Evolutionary conservation across 2,329 filamentous ascomycete species (phyloP).

Genomic region (Sordariomycetes sp.): DNA sequence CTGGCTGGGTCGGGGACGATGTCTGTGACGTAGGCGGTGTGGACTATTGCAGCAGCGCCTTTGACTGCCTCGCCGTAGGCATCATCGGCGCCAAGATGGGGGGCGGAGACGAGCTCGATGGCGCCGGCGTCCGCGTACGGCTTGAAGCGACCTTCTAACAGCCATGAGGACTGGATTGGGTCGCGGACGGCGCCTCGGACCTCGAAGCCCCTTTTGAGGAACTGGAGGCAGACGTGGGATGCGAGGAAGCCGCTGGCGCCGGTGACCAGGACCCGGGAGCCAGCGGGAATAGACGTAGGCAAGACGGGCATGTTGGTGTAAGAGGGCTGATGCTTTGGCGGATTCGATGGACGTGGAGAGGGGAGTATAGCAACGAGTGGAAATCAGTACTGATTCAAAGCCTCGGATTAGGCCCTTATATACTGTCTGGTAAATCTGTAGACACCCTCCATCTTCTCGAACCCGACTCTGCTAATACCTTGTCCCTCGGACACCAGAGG

Average conservation of each 20-base stretch:
- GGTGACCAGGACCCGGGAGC: constrained; percentile 29
- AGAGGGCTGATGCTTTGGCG: neutral
- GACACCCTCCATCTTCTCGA: neutral
- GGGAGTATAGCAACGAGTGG: neutral
- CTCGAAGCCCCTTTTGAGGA: constrained; percentile 26
- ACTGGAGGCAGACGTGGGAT: constrained; percentile 25
- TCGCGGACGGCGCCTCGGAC: constrained; percentile 34
- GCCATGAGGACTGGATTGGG: constrained; percentile 19
- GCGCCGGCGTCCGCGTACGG: constrained; percentile 13
- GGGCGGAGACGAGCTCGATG: constrained; percentile 26
- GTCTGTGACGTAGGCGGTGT: constrained; percentile 29
- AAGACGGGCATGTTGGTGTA: neutral
- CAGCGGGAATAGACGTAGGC: constrained; percentile 12
- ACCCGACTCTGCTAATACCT: no score
- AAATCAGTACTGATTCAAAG: neutral
- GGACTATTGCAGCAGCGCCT: constrained; percentile 29
- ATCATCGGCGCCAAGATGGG: constrained; percentile 22
- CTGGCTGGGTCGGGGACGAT: constrained; percentile 27
- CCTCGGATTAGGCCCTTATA: neutral
- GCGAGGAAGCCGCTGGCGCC: constrained; percentile 34
- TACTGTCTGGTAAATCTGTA: neutral
- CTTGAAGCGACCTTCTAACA: constrained; percentile 19
- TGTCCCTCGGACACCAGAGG: no score
- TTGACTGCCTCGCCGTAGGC: constrained; percentile 18
- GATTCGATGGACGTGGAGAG: neutral